Evolutionary conservation across 108 stramenopile species (phyloP).

Genomic region (Nitzschia palea): DNA sequence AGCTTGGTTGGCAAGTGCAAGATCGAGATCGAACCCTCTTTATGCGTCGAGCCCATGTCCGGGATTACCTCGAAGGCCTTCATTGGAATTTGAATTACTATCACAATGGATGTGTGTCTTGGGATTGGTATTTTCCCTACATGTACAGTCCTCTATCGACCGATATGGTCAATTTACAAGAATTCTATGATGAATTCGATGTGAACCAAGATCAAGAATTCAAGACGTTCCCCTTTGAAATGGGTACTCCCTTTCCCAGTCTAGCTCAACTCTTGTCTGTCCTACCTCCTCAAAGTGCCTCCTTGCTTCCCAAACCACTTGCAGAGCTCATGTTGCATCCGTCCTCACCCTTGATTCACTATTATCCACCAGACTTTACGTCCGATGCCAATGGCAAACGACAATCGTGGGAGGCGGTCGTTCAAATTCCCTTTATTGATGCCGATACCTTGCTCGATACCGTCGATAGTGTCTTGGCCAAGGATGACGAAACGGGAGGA

Average conservation of each 20-base stretch:
- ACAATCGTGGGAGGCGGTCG: conserved; percentile 97
- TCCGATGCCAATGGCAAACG: conserved; percentile 87
- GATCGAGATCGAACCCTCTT: conserved; percentile 63
- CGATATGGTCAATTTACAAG: conserved; percentile 86
- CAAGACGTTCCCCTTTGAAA: conserved; percentile 60
- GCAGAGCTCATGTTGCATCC: conserved; percentile 90
- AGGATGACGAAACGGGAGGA: conserved; percentile 45
- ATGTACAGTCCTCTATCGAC: conserved; percentile 94
- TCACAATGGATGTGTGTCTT: conserved; percentile 92
- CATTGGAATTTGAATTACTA: conserved; percentile 97
- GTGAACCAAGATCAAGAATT: conserved; percentile 67
- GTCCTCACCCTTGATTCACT: conserved; percentile 84
- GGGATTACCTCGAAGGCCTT: conserved; percentile 90
- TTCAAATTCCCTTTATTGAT: conserved; percentile 97
- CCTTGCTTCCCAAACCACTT: conserved; percentile 84
- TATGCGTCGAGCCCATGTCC: conserved; percentile 70
- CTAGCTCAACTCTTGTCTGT: conserved; percentile 96
- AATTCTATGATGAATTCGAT: conserved; percentile 68
- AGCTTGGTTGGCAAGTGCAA: conserved; percentile 76
- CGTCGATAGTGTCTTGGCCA: conserved; percentile 64
- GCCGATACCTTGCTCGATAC: conserved; percentile 75
- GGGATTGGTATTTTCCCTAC: conserved; percentile 98
- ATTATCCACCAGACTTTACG: conserved; percentile 85
- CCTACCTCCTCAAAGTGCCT: conserved; percentile 91
- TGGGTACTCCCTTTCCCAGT: conserved; percentile 85